Evolutionary conservation across 768 basidiomycete species (phyloP).

Genomic region (Solioccasus polychromus): DNA sequence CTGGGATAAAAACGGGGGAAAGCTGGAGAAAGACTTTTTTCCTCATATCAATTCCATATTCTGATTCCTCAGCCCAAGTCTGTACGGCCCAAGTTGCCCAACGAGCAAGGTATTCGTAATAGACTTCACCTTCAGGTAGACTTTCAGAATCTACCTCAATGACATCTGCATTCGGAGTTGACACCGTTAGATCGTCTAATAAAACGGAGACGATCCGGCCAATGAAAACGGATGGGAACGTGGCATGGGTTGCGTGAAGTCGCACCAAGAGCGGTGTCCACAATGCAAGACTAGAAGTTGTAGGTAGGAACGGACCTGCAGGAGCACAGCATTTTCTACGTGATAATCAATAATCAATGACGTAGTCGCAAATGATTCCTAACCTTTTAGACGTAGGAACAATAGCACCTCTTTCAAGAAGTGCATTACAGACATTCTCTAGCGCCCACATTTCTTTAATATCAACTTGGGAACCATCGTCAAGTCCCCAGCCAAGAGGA

Average conservation of each 20-base stretch:
- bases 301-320: conserved; percentile 45
- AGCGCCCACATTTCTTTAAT: conserved; percentile 64
- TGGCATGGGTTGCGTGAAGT: conserved; percentile 52
- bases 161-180: conserved; percentile 13
- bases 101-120: conserved; percentile 58
- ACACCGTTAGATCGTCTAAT: conserved; percentile 14
- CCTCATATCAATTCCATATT: conserved; percentile 39
- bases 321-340: conserved; percentile 55
- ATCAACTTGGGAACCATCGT: conserved; percentile 40
- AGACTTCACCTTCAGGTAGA: conserved; percentile 39
- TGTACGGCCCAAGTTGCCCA: conserved; percentile 68
- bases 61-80: conserved; percentile 33
- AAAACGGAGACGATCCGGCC: conserved; percentile 42
- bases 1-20: conserved; percentile 47
- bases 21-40: conserved; percentile 46
- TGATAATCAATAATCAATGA: conserved; percentile 2
- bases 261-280: conserved; percentile 68
- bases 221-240: conserved; percentile 50
- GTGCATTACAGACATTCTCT: conserved; percentile 59
- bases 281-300: conserved; percentile 48
- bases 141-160: conserved; percentile 18
- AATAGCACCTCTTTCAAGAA: conserved; percentile 70
- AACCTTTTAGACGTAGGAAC: conserved; percentile 87
- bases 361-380: conserved; percentile 14
- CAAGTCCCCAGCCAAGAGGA: conserved; percentile 43